Conservation (phyloP, 2,329 filamentous ascomycete species). For the Cladophialophora psammophila region DNA sequence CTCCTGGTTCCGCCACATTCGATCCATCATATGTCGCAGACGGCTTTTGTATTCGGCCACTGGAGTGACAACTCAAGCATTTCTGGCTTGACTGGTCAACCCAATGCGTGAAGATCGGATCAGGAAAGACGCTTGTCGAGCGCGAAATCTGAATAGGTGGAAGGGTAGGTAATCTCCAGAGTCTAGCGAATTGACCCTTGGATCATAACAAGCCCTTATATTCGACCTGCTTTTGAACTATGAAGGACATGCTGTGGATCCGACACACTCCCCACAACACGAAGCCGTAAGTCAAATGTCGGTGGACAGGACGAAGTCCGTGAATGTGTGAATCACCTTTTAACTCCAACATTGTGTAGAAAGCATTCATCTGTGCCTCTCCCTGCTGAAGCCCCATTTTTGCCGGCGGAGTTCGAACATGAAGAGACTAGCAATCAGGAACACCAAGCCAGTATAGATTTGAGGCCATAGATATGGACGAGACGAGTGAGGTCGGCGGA, state of each 20-base stretch:
- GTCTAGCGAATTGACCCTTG: background rate
- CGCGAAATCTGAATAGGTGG: background rate
- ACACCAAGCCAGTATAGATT: constrained; percentile 55
- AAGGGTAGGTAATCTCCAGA: background rate
- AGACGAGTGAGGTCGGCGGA: constrained; percentile 53
- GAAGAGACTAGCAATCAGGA: constrained; percentile 39
- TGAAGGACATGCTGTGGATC: background rate
- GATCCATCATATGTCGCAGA: no score
- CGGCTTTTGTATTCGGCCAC: background rate
- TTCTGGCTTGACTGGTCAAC: background rate
- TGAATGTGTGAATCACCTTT: background rate
- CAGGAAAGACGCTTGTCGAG: background rate
- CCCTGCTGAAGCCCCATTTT: constrained; percentile 37
- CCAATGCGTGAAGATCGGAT: background rate
- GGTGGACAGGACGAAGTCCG: background rate
- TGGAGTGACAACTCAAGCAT: background rate
- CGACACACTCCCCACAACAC: background rate
- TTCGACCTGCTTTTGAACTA: background rate
- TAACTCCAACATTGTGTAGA: background rate
- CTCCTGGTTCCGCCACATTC: no score
- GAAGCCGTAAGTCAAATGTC: background rate
- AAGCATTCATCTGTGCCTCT: constrained; percentile 33
- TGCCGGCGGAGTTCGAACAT: constrained; percentile 39
- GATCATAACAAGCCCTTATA: background rate
- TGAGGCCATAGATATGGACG: constrained; percentile 60